phyloP scores from a whole-genome alignment of 1,284 basidiomycete species.

The Kalmanozyma brasiliensis region DNA sequence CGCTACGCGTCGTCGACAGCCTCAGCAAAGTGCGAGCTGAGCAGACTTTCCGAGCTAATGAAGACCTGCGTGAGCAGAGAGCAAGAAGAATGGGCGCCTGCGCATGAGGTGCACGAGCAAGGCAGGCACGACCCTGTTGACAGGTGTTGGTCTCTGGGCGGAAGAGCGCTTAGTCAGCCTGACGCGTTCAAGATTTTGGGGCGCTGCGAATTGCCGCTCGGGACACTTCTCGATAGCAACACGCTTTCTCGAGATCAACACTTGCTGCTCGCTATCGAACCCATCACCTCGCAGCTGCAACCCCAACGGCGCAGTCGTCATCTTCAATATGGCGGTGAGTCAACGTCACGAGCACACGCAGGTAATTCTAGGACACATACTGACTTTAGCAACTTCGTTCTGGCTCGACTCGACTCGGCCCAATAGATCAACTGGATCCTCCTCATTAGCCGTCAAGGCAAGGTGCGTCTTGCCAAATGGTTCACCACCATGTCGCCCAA shows the following conservation, averaged over 20 bases:
- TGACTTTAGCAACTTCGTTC: no score
- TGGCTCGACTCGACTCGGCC: no score
- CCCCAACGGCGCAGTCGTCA: not conserved
- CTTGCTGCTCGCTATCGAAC: constrained; percentile 1
- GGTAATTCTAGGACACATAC: no score
- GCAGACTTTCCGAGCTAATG: no score
- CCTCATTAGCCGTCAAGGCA: constrained; percentile 94
- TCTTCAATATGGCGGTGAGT: constrained; percentile 14
- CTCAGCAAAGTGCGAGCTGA: constrained; percentile 3
- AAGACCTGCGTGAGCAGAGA: not conserved
- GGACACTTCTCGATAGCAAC: constrained; percentile 13
- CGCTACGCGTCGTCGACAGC: no score
- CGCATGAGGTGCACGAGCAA: not conserved
- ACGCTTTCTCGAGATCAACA: constrained; percentile 8
- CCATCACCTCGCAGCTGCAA: not conserved
- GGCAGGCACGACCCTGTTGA: constrained; percentile 11
- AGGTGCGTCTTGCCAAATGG: constrained; percentile 98
- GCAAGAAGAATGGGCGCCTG: not conserved
- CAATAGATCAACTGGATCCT: constrained; percentile 76
- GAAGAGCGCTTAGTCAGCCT: constrained; percentile 22
- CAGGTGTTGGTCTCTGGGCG: constrained; percentile 19
- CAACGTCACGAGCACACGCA: no score
- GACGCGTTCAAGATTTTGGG: constrained; percentile 6
- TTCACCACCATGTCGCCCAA: constrained; percentile 95
- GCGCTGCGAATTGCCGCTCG: constrained; percentile 16